Evolutionary conservation across 768 basidiomycete species (phyloP).

Genomic region (Trichaptum fuscoviolaceum): DNA sequence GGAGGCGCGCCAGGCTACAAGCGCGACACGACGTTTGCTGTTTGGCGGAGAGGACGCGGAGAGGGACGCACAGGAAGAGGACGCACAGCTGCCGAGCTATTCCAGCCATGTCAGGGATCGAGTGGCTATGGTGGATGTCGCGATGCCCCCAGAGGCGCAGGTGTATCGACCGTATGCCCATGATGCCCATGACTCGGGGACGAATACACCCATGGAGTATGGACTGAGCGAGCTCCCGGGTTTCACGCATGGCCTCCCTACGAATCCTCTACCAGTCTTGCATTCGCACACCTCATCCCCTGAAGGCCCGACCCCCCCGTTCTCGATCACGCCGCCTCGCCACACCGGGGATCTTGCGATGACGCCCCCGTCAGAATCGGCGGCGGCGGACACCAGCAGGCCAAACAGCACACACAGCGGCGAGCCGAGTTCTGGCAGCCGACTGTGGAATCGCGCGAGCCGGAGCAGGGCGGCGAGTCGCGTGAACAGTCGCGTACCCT

Average conservation of each 20-base stretch:
- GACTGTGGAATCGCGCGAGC: constrained; percentile 24
- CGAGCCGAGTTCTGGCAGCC: constrained; percentile 16
- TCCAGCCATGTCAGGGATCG: constrained; percentile 86
- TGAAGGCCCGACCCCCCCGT: constrained; percentile 78
- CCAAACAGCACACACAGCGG: neutral
- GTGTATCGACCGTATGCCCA: constrained; percentile 49
- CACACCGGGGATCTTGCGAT: constrained; percentile 20
- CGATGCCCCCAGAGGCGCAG: constrained; percentile 57
- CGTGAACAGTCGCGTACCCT: constrained; percentile 27
- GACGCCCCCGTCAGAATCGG: constrained; percentile 12
- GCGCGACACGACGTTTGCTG: constrained; percentile 71
- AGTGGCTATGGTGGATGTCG: constrained; percentile 71
- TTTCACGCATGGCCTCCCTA: neutral
- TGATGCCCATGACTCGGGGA: neutral
- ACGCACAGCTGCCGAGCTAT: constrained; percentile 82
- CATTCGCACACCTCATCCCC: constrained; percentile 23
- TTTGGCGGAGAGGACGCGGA: constrained; percentile 34
- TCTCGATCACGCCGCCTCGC: constrained; percentile 38
- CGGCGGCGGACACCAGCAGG: neutral
- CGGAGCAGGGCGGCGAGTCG: constrained; percentile 16
- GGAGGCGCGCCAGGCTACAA: constrained; percentile 69
- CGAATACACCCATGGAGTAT: constrained; percentile 1
- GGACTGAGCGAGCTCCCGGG: neutral
- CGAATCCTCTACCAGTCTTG: neutral
- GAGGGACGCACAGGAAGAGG: constrained; percentile 47